Evolutionary conservation across 192 early-diverging fungal species (phyloP).

Genomic region (Mortierella hygrophila): DNA sequence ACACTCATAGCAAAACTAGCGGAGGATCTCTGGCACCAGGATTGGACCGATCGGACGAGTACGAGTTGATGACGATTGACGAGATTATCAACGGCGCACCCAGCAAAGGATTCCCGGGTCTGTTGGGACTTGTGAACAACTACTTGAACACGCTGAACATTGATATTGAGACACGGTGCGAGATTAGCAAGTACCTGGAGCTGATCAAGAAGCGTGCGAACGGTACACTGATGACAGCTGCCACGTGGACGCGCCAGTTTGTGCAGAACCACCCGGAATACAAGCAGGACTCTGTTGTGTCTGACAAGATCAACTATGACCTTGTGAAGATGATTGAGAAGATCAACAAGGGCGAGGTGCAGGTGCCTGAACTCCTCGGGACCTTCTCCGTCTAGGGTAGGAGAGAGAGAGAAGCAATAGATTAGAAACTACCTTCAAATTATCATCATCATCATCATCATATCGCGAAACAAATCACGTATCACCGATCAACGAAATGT

Average conservation of each 20-base stretch:
- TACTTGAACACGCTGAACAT: slow-evolving; percentile 86
- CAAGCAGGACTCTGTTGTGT: slow-evolving; percentile 90
- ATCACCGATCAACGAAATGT: background rate
- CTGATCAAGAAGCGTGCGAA: slow-evolving; percentile 86
- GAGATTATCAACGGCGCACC: slow-evolving; percentile 93
- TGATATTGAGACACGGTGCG: slow-evolving; percentile 73
- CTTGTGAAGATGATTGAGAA: slow-evolving; percentile 73
- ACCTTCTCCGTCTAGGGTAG: slow-evolving; percentile 42
- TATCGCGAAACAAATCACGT: background rate
- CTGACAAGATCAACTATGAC: slow-evolving; percentile 88
- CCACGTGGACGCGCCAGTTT: slow-evolving; percentile 92
- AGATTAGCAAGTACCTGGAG: slow-evolving; percentile 81
- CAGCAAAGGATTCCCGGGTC: slow-evolving; percentile 78
- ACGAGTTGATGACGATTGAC: slow-evolving; percentile 85
- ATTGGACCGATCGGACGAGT: slow-evolving; percentile 60
- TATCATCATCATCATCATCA: background rate
- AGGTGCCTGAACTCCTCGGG: slow-evolving; percentile 64
- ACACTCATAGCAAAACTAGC: background rate
- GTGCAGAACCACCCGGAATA: slow-evolving; percentile 89
- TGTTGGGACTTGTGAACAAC: slow-evolving; percentile 85
- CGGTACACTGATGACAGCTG: slow-evolving; percentile 87
- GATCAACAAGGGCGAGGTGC: slow-evolving; percentile 66
- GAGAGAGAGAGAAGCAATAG: background rate
- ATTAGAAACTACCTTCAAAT: no score
- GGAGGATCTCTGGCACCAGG: slow-evolving; percentile 12